Evolutionary conservation across 2,329 filamentous ascomycete genomes (phyloP).

Genomic region (Claviceps lovelessii): DNA sequence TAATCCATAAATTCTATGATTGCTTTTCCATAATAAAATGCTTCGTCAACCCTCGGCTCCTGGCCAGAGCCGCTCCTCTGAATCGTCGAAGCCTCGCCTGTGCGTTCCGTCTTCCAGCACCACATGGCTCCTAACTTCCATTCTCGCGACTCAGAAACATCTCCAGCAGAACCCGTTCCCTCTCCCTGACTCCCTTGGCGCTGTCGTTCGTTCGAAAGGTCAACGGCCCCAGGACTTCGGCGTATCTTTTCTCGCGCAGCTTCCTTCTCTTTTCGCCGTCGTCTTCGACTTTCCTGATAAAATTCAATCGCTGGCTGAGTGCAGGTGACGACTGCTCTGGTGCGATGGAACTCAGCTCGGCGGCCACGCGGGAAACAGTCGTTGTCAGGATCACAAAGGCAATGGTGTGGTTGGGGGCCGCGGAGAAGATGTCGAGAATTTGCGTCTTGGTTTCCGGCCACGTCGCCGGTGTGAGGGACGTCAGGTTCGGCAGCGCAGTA

Average conservation of each 20-base stretch:
- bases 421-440: constrained; percentile 60
- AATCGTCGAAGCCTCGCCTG: neutral
- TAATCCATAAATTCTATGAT: neutral
- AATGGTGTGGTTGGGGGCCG: constrained; percentile 67
- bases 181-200: constrained; percentile 48
- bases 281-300: constrained; percentile 20
- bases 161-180: constrained; percentile 52
- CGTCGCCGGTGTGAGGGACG: constrained; percentile 11
- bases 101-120: neutral
- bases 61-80: neutral
- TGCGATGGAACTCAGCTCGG: constrained; percentile 31
- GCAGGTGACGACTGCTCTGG: constrained; percentile 16
- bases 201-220: constrained; percentile 43
- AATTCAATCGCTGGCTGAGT: constrained; percentile 32
- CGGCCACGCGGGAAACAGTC: constrained; percentile 46
- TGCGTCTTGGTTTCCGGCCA: constrained; percentile 31
- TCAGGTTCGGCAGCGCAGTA: constrained; percentile 32
- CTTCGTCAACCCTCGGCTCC: neutral
- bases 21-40: neutral
- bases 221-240: constrained; percentile 48
- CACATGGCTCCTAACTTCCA: constrained; percentile 15
- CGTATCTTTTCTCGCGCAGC: constrained; percentile 45
- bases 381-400: constrained; percentile 77
- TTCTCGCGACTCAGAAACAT: constrained; percentile 39
- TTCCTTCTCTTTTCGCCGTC: constrained; percentile 31